Percentiles rank a stretch among this genome's conserved stretches.
These are phyloP conservation scores for Tagetes erecta DNA, from an alignment of 129 eudicot genomes.

Conservation along the genomic window DNA sequence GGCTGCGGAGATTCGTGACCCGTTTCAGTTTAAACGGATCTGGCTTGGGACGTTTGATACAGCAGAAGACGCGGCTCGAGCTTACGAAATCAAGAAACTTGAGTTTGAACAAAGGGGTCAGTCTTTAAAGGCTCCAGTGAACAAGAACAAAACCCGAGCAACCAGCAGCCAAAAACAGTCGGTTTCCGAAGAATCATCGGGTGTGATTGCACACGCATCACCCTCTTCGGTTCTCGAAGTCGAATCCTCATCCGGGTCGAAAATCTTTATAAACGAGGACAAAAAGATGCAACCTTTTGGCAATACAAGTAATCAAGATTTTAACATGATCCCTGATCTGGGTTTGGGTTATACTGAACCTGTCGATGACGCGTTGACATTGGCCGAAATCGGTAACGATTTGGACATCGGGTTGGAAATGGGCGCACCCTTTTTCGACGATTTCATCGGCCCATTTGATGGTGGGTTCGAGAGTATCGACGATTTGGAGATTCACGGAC, in stretches of 20 bases:
- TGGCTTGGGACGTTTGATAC: slow-evolving; percentile 80
- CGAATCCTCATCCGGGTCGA: slow-evolving; percentile 33
- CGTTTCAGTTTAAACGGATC: slow-evolving; percentile 46
- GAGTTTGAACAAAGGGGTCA: slow-evolving; percentile 54
- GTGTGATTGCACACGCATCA: slow-evolving; percentile 47
- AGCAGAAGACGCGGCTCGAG: slow-evolving; percentile 65
- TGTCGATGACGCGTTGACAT: slow-evolving; percentile 39
- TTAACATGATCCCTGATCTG: slow-evolving; percentile 1
- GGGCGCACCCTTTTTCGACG: slow-evolving; percentile 32
- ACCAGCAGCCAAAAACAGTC: slow-evolving; percentile 10
- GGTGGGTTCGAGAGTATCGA: slow-evolving; percentile 40
- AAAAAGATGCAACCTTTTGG: slow-evolving; percentile 8
- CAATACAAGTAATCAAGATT: too few relatives aligned
- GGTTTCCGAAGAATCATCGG: slow-evolving; percentile 51
- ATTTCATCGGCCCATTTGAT: slow-evolving; percentile 32
- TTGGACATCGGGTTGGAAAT: slow-evolving; percentile 48
- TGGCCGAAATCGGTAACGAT: slow-evolving; percentile 43
- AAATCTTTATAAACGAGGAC: slow-evolving; percentile 3
- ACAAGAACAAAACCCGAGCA: not conserved
- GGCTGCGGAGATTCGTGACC: slow-evolving; percentile 91
- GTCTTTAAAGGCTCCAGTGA: slow-evolving; percentile 13
- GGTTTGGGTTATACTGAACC: slow-evolving; percentile 14
- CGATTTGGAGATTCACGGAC: slow-evolving; percentile 48
- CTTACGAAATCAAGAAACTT: slow-evolving; percentile 53
- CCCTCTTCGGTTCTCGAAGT: slow-evolving; percentile 53